Conservation (phyloP, 106 monocot genomes). For the Alisma plantagoaquatica region DNA sequence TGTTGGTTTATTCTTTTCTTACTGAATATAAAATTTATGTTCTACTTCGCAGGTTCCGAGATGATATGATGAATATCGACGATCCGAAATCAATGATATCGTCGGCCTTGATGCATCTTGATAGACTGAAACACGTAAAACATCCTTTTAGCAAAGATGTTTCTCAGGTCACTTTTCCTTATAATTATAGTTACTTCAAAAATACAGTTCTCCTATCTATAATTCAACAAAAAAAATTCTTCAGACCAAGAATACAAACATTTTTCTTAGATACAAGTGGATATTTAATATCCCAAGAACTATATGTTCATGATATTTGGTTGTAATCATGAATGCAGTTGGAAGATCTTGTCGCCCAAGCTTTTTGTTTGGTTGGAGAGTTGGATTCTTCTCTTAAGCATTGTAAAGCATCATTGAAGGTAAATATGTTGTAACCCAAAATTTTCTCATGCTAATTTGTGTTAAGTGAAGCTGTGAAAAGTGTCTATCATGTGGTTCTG, state of each 20-base stretch:
- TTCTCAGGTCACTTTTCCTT: slow-evolving; percentile 40
- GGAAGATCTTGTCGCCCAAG: slow-evolving; percentile 6
- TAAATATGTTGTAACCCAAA: too few relatives aligned
- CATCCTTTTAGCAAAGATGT: slow-evolving; percentile 63
- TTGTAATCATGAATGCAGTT: slow-evolving; percentile 2
- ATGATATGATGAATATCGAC: slow-evolving; percentile 10
- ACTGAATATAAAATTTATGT: background rate
- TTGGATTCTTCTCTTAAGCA: slow-evolving; percentile 8
- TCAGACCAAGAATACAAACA: too few relatives aligned
- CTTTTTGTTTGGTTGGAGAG: slow-evolving; percentile 5
- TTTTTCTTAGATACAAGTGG: too few relatives aligned
- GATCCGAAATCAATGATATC: slow-evolving; percentile 11
- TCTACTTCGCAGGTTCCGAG: slow-evolving; percentile 35
- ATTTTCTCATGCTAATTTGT: too few relatives aligned
- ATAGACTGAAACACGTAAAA: slow-evolving; percentile 33
- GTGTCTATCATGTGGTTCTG: too few relatives aligned
- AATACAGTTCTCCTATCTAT: too few relatives aligned
- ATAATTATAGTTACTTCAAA: background rate
- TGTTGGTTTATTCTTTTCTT: background rate
- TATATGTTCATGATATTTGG: background rate
- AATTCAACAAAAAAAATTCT: too few relatives aligned
- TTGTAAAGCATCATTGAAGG: slow-evolving; percentile 7
- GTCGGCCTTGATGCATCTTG: slow-evolving; percentile 30
- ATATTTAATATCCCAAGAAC: background rate
- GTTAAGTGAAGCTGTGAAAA: too few relatives aligned